Evolutionary conservation across 495 filamentous ascomycete genomes (phyloP), one percentile per base, ranked within the genome.

Genomic region (Aspergillus indologenus): DNA sequence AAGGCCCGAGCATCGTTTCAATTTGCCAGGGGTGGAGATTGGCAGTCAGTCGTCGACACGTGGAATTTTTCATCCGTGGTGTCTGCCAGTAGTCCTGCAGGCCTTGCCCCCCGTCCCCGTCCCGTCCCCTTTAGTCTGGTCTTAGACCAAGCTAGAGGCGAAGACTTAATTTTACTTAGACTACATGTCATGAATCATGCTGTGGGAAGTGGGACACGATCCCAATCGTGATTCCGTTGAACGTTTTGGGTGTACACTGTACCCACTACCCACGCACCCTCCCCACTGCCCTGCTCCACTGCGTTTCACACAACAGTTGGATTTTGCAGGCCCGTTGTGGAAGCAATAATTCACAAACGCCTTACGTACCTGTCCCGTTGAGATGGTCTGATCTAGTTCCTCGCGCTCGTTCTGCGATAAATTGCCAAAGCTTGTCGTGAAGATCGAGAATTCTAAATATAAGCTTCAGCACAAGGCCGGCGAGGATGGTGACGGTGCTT

Each of bases 1-100:
- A 49, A 45, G 45, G 45, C 23, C 26, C 24, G 43, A 29, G 44
- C 49, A 40, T 11, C 54, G 50, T 59, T 59, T 59, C 57, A 59
- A 21, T 49, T 26, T 24, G 48, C 44, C 19, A 54, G 21, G 43
- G 24, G 43, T 31, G 19, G 56, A 46, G 56, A 22, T 20, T 46
- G 15, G 40, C 6, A 29, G 26, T 2, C 34, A 53, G 53, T 29
- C 49, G 22, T 59, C 57, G 23, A 59, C 57, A 53, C 23, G 50
- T 59, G 49, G 49, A 48, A 45, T 47, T 21, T 46, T 26, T n/a
- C 48, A 43, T 23, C 21, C 17, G 45, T 26, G 23, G 47, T 57
- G 46, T 51, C 46, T 11, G 26, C 26, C 26, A 29, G 5, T 40
- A 11, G 5, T 14, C 5, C 2, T 14, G 12, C 34, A 40, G 34